Evolutionary conservation across 2,329 filamentous ascomycete genomes (phyloP).

Genomic region (Colletotrichum sp.): DNA sequence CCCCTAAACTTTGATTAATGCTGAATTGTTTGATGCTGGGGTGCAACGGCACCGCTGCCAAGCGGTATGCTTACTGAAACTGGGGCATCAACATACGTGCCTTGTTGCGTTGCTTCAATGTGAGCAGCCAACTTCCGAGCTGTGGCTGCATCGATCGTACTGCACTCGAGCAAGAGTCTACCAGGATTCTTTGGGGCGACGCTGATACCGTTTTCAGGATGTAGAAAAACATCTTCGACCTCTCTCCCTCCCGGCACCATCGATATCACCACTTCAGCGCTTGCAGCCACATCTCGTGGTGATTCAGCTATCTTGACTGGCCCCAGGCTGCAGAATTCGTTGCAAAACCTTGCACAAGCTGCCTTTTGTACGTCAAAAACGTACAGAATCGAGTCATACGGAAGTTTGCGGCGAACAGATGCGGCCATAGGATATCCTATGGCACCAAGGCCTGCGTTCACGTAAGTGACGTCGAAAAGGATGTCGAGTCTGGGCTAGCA

Average conservation of each 20-base stretch:
- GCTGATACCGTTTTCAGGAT: not conserved
- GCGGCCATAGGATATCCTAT: not conserved
- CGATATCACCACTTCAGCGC: not conserved
- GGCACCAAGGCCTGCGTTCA: not conserved
- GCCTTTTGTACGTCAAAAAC: not conserved
- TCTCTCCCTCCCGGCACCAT: not conserved
- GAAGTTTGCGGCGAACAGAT: not conserved
- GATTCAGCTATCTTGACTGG: not conserved
- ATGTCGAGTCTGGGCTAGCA: not conserved
- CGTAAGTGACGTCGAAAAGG: not conserved
- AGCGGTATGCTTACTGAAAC: not conserved
- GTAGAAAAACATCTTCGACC: not conserved
- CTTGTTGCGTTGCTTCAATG: not conserved
- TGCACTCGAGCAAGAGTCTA: not conserved
- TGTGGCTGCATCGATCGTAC: not conserved
- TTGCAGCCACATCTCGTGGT: not conserved
- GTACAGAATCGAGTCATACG: not conserved
- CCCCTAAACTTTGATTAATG: not conserved
- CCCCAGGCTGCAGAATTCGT: not conserved
- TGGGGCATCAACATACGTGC: not conserved
- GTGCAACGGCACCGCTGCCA: not conserved
- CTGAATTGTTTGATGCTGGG: not conserved
- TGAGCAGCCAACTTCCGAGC: not conserved
- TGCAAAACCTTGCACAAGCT: not conserved
- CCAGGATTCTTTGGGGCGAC: not conserved